phyloP scores from a whole-genome alignment of 805 yeast genomes.

The Kuraishia molischiana region DNA sequence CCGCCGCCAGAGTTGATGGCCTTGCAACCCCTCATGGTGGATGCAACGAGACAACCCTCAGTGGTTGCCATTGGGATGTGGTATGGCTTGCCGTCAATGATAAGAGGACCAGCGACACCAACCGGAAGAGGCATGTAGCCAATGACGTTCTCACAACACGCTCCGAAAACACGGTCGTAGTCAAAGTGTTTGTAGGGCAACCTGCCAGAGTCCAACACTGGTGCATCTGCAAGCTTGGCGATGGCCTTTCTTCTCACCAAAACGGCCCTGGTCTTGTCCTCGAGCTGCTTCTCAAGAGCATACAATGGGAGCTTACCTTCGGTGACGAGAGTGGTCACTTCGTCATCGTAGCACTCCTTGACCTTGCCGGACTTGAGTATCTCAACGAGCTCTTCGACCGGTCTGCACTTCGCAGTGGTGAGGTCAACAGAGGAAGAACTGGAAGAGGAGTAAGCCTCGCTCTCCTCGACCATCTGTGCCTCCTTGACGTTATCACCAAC shows the following conservation, averaged over 20 bases:
- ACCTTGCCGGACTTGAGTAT: slow-evolving; percentile 65
- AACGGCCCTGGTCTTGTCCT: slow-evolving; percentile 88
- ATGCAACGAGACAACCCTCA: slow-evolving; percentile 97
- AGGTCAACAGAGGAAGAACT: slow-evolving; percentile 20
- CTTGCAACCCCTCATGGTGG: slow-evolving; percentile 98
- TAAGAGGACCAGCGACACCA: slow-evolving; percentile 95
- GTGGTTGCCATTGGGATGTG: slow-evolving; percentile 99
- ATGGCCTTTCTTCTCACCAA: slow-evolving; percentile 88
- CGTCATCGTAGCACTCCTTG: slow-evolving; percentile 56
- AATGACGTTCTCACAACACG: slow-evolving; percentile 97
- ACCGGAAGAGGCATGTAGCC: slow-evolving; percentile 96
- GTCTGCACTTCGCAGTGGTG: slow-evolving; percentile 18
- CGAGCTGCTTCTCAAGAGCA: slow-evolving; percentile 88
- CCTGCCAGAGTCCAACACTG: slow-evolving; percentile 59
- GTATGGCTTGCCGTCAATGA: slow-evolving; percentile 79
- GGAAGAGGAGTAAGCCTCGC: slow-evolving; percentile 13
- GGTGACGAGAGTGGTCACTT: slow-evolving; percentile 61
- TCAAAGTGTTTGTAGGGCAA: slow-evolving; percentile 82
- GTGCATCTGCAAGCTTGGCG: slow-evolving; percentile 72
- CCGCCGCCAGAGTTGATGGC: slow-evolving; percentile 98
- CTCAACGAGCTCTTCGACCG: slow-evolving; percentile 55
- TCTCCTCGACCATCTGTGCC: slow-evolving; percentile 20
- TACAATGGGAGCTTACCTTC: slow-evolving; percentile 81
- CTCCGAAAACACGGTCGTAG: slow-evolving; percentile 94
- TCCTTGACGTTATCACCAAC: slow-evolving; percentile 21